Conservation (phyloP, 768 basidiomycete species). For the Cystobasidium tubakii region DNA sequence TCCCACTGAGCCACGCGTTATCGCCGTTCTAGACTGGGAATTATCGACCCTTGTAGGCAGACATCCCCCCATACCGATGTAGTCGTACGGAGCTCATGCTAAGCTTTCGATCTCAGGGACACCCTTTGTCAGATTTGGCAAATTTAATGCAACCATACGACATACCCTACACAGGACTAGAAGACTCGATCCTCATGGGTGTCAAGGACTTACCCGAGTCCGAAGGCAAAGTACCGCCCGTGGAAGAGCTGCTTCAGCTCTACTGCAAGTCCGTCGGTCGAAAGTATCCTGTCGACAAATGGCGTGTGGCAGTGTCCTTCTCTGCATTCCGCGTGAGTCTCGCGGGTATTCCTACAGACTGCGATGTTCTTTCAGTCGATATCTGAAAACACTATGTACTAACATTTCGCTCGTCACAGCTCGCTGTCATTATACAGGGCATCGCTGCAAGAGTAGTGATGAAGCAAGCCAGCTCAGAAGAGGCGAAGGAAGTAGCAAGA, state of each 20-base stretch:
- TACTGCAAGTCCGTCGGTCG: constrained; percentile 38
- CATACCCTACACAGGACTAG: constrained; percentile 40
- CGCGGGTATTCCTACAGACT: too few relatives aligned
- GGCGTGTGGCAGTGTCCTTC: constrained; percentile 41
- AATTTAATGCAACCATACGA: constrained; percentile 84
- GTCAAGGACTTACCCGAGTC: constrained; percentile 8
- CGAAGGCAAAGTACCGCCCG: constrained; percentile 40
- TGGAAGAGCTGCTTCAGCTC: constrained; percentile 35
- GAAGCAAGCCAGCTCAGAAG: constrained; percentile 43
- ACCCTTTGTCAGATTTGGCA: constrained; percentile 72
- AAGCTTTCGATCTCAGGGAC: constrained; percentile 45
- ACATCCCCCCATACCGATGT: background rate
- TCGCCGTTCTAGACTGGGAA: constrained; percentile 97
- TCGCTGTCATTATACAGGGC: constrained; percentile 46
- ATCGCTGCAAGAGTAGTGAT: constrained; percentile 44
- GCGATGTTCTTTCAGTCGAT: too few relatives aligned
- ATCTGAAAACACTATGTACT: background rate
- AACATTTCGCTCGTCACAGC: constrained; percentile 22
- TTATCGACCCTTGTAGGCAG: constrained; percentile 85
- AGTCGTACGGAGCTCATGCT: constrained; percentile 24
- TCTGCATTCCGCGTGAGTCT: constrained; percentile 44
- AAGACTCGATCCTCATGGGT: constrained; percentile 23
- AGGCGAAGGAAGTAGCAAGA: constrained; percentile 38
- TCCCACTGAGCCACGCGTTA: constrained; percentile 79
- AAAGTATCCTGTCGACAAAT: constrained; percentile 35